Conservation (phyloP, 345 rosid species). For the Murraya paniculata region DNA sequence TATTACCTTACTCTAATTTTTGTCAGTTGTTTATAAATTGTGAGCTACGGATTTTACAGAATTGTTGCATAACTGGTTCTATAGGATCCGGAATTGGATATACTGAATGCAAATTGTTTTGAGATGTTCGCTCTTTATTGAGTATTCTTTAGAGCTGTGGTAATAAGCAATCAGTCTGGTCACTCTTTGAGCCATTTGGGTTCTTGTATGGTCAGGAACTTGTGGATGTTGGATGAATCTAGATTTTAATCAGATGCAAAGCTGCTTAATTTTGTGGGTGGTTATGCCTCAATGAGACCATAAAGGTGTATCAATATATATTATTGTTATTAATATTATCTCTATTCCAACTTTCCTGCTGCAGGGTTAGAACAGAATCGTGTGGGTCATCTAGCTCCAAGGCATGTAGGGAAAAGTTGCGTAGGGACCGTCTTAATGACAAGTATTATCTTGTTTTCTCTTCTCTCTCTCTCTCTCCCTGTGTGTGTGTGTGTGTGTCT, state of each 20-base stretch:
- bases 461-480: not conserved
- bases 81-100: not conserved
- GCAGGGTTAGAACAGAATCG: slow-evolving; percentile 56
- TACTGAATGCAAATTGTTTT: not conserved
- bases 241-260: not conserved
- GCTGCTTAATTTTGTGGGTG: not conserved
- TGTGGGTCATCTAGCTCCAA: slow-evolving; percentile 76
- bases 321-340: not conserved
- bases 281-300: not conserved
- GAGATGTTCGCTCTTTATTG: not conserved
- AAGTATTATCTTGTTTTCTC: slow-evolving; percentile 45
- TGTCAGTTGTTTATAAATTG: not conserved
- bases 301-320: not conserved
- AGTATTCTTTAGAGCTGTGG: not conserved
- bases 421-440: slow-evolving; percentile 92
- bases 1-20: not conserved
- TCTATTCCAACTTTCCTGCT: slow-evolving; percentile 1
- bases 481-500: no score
- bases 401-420: slow-evolving; percentile 98
- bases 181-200: not conserved
- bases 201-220: not conserved
- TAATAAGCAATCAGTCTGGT: not conserved
- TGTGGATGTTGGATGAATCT: not conserved
- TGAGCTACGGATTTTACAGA: not conserved
- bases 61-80: slow-evolving; percentile 1